These are phyloP conservation scores for Globomyces sp. DNA, from an alignment of 371 early-diverging fungal species.

Conservation along the genomic window DNA sequence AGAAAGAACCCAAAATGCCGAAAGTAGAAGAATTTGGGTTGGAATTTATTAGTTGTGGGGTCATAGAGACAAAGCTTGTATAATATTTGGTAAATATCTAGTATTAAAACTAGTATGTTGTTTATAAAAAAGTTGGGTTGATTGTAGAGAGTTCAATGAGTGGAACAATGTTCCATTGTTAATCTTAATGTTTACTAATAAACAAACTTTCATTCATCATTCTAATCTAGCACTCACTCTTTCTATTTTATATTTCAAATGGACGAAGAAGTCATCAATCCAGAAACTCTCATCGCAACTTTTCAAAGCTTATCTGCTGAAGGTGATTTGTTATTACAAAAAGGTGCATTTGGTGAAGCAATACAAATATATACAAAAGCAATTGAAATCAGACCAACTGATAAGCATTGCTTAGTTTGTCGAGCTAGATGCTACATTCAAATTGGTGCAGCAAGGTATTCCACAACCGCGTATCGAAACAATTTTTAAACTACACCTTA, in stretches of 20 bases:
- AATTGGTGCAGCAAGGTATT: slow-evolving; percentile 25
- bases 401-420: slow-evolving; percentile 50
- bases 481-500: too few species aligned
- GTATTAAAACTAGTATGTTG: background rate
- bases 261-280: slow-evolving; percentile 13
- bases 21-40: too few species aligned
- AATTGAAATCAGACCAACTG: slow-evolving; percentile 43
- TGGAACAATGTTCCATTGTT: slow-evolving; percentile 1
- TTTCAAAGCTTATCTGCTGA: slow-evolving; percentile 51
- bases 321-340: slow-evolving; percentile 49
- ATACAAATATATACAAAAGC: slow-evolving; percentile 47
- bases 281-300: slow-evolving; percentile 43
- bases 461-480: background rate
- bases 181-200: slow-evolving; percentile 6
- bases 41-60: too few species aligned
- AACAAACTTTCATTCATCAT: slow-evolving; percentile 3
- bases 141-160: background rate
- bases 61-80: too few species aligned
- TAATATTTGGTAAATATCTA: too few species aligned
- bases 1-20: too few species aligned
- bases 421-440: slow-evolving; percentile 50
- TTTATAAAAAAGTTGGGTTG: background rate
- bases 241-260: background rate
- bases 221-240: background rate
- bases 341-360: slow-evolving; percentile 38